Evolutionary conservation across 139 green algal genomes (phyloP).

Genomic region (Picochlorum sp.): DNA sequence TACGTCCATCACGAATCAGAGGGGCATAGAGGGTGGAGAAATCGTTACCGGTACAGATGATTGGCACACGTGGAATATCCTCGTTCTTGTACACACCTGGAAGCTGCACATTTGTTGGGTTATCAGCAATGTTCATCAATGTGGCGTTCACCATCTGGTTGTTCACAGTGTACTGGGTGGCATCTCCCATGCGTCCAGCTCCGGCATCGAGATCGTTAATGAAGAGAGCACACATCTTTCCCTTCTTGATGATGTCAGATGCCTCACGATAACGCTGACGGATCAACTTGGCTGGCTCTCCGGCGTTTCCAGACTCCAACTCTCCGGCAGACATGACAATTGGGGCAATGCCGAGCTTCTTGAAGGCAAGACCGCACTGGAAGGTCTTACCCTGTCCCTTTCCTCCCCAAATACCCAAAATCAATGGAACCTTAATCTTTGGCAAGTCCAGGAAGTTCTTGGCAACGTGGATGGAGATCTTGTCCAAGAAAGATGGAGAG

Average conservation of each 20-base stretch:
- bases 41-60: slow-evolving; percentile 98
- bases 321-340: slow-evolving; percentile 98
- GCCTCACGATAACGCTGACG: slow-evolving; percentile 94
- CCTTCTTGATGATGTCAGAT: slow-evolving; percentile 98
- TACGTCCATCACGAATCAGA: slow-evolving; percentile 97
- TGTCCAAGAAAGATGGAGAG: slow-evolving; percentile 95
- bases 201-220: slow-evolving; percentile 99
- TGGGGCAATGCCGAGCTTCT: slow-evolving; percentile 93
- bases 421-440: slow-evolving; percentile 90
- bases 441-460: slow-evolving; percentile 96
- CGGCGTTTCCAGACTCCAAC: slow-evolving; percentile 96
- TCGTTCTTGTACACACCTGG: slow-evolving; percentile 61
- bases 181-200: slow-evolving; percentile 86
- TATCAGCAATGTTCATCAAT: slow-evolving; percentile 99
- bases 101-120: slow-evolving; percentile 98
- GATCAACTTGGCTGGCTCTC: slow-evolving; percentile 97
- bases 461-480: slow-evolving; percentile 87
- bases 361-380: slow-evolving; percentile 93
- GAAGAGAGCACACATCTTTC: slow-evolving; percentile 96
- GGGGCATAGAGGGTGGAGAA: slow-evolving; percentile 99
- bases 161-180: slow-evolving; percentile 99
- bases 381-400: slow-evolving; percentile 99
- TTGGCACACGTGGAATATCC: slow-evolving; percentile 87
- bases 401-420: slow-evolving; percentile 97
- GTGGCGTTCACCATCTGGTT: slow-evolving; percentile 99